These are phyloP conservation scores for Paramecium tetraurelia DNA, from an alignment of 73 alveolate species.

Conservation along the genomic window DNA sequence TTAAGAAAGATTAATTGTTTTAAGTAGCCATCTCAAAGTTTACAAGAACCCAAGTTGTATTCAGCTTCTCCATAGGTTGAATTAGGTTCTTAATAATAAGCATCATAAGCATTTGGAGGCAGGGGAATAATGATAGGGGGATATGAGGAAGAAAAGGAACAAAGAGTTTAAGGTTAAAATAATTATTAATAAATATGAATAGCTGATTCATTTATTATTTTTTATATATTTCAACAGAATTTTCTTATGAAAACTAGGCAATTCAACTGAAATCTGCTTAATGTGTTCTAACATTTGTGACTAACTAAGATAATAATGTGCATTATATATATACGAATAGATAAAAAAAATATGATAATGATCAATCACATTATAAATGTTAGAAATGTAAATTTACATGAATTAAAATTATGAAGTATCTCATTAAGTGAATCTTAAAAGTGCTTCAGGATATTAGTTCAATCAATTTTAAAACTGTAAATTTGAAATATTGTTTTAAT, in stretches of 20 bases:
- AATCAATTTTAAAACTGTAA: too few species aligned
- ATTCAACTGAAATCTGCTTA: conserved; percentile 33
- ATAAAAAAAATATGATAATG: too few species aligned
- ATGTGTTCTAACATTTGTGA: conserved; percentile 42
- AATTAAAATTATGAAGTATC: too few species aligned
- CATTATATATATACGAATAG: too few species aligned
- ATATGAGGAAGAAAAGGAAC: background rate
- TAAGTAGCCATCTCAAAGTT: background rate
- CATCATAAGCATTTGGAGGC: background rate
- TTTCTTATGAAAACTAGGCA: conserved; percentile 38
- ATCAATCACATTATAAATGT: conserved; percentile 53
- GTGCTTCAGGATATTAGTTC: too few species aligned
- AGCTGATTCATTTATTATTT: background rate
- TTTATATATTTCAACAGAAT: background rate
- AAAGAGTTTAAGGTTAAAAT: background rate
- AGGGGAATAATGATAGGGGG: background rate
- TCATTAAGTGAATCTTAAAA: too few species aligned
- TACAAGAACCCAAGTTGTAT: background rate
- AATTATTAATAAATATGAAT: background rate
- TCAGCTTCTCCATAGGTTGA: background rate
- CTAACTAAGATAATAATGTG: background rate
- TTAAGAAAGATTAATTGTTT: background rate
- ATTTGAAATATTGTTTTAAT: too few species aligned
- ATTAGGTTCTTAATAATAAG: background rate
- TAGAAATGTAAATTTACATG: too few species aligned